phyloP scores from a whole-genome alignment of 306 rosid genomes.

The Vigna radiata region DNA sequence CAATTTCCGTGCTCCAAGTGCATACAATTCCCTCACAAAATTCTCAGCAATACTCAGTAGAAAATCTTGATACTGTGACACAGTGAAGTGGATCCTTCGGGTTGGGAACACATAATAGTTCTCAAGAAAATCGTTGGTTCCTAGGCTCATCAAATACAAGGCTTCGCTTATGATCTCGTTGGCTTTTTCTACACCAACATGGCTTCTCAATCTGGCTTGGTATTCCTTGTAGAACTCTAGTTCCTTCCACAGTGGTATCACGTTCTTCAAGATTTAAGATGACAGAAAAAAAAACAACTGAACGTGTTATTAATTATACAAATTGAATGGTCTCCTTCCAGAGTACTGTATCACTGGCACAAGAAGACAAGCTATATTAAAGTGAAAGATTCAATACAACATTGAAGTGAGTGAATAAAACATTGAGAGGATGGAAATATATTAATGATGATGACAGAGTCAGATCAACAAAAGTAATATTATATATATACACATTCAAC shows the following conservation, averaged over 20 bases:
- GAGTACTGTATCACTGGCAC: neutral
- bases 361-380: neutral
- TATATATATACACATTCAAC: neutral
- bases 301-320: neutral
- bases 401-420: no score
- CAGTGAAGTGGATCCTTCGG: slow-evolving; percentile 34
- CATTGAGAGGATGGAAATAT: neutral
- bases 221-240: slow-evolving; percentile 53
- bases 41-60: slow-evolving; percentile 38
- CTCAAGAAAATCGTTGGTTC: slow-evolving; percentile 58
- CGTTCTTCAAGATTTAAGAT: slow-evolving; percentile 44
- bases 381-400: no score
- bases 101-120: slow-evolving; percentile 48
- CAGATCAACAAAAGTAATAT: neutral
- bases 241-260: slow-evolving; percentile 61
- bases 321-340: neutral
- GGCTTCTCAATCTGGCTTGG: slow-evolving; percentile 45
- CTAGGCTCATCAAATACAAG: slow-evolving; percentile 52
- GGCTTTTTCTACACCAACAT: slow-evolving; percentile 47
- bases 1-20: slow-evolving; percentile 48
- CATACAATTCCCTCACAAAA: slow-evolving; percentile 41
- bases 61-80: slow-evolving; percentile 50
- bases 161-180: slow-evolving; percentile 47
- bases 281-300: neutral
- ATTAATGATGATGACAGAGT: neutral